Percentiles rank a stretch among this genome's conserved stretches.
Conservation (phyloP, 441 rosid genomes). For the Gossypium laxum region DNA sequence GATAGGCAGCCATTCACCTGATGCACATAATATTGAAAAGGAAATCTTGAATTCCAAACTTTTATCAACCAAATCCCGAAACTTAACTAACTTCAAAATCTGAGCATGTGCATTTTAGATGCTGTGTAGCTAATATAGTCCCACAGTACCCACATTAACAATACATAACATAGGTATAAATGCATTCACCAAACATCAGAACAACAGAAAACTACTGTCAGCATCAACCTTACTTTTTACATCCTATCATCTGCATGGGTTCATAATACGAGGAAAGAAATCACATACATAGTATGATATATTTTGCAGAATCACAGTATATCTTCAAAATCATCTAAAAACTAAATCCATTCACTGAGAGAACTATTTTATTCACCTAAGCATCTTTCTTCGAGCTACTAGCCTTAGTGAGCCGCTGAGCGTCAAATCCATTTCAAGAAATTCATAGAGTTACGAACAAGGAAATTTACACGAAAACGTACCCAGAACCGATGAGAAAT, state of each 20-base stretch:
- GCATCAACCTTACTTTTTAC: not conserved
- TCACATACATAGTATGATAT: too few species aligned
- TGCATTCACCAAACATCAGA: not conserved
- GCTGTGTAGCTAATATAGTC: not conserved
- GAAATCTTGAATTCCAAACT: not conserved
- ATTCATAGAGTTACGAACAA: not conserved
- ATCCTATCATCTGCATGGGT: too few species aligned
- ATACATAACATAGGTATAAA: not conserved
- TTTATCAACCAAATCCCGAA: not conserved
- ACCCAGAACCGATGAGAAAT: constrained; percentile 95
- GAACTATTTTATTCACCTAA: not conserved
- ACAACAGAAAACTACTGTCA: not conserved
- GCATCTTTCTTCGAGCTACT: not conserved
- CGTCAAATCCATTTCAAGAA: not conserved
- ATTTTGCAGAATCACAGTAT: too few species aligned
- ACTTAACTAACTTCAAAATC: not conserved
- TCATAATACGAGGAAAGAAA: too few species aligned
- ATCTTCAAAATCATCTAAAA: not conserved
- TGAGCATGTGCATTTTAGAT: not conserved
- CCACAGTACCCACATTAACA: not conserved
- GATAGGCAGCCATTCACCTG: constrained; percentile 96
- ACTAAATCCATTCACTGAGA: not conserved
- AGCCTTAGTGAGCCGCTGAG: constrained; percentile 1
- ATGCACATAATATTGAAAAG: constrained; percentile 18
- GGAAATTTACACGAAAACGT: constrained; percentile 9